phyloP scores from a whole-genome alignment of 2,329 filamentous ascomycete genomes.

The Hypoxylon sp. region DNA sequence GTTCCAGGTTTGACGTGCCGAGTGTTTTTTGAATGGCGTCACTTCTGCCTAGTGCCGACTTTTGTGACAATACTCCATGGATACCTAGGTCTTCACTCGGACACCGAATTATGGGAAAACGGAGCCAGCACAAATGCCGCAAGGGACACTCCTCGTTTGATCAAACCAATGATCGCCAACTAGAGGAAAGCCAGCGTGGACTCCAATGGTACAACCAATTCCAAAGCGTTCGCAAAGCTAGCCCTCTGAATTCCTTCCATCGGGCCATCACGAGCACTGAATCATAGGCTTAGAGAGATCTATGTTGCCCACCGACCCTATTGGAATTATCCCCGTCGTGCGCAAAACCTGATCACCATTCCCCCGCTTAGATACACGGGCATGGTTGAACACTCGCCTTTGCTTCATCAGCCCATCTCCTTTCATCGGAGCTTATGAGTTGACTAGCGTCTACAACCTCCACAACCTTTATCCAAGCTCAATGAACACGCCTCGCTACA shows the following conservation, averaged over 20 bases:
- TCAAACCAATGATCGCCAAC: conserved; percentile 21
- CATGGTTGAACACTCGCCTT: conserved; percentile 15
- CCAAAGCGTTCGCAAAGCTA: conserved; percentile 2
- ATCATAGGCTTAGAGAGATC: background rate
- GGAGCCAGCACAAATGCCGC: conserved; percentile 28
- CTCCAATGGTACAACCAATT: conserved; percentile 18
- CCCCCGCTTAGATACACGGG: conserved; percentile 1
- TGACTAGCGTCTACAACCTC: conserved; percentile 11
- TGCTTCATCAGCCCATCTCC: conserved; percentile 10
- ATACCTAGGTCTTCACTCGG: conserved; percentile 1
- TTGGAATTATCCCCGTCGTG: background rate
- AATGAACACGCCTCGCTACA: conserved; percentile 5
- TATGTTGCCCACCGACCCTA: background rate
- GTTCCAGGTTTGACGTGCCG: conserved; percentile 13
- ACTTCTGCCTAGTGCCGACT: conserved; percentile 22
- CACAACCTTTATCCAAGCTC: conserved; percentile 11
- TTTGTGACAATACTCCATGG: conserved; percentile 9
- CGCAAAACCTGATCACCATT: conserved; percentile 9
- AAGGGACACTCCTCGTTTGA: conserved; percentile 28
- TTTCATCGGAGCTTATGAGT: conserved; percentile 11
- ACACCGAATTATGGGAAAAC: conserved; percentile 23
- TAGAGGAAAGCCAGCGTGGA: conserved; percentile 6
- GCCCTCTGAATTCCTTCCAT: background rate
- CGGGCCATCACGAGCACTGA: background rate
- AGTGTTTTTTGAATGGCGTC: conserved; percentile 31